A percentile compares a stretch with the other conserved stretches of the same genome.
Conservation (phyloP, 495 filamentous ascomycete species). For the Astrocystis sublimbata region DNA sequence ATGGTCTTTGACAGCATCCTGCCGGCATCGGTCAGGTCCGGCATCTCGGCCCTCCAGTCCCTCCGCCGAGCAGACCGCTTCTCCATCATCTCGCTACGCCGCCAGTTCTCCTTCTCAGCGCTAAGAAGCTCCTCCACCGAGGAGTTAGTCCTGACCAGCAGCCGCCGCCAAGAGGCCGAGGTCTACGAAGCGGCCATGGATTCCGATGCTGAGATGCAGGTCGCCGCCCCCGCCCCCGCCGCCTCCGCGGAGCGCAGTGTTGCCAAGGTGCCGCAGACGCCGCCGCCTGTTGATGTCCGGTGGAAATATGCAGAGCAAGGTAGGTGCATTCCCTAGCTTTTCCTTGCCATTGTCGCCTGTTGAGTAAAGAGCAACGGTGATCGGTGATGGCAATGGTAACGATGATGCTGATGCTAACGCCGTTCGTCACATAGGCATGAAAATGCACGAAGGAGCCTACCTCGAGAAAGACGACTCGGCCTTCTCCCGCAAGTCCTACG, state of each 20-base stretch:
- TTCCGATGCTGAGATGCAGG: conserved; percentile 15
- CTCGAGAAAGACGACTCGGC: conserved; percentile 30
- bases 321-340: conserved; percentile 15
- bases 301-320: conserved; percentile 38
- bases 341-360: too few species aligned
- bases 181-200: conserved; percentile 19
- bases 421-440: conserved; percentile 17
- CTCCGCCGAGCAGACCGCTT: conserved; percentile 28
- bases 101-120: background rate
- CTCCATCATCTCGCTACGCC: conserved; percentile 23
- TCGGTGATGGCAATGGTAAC: background rate
- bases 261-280: background rate
- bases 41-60: conserved; percentile 27
- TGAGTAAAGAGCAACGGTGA: too few species aligned
- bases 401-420: background rate
- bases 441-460: conserved; percentile 26
- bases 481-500: conserved; percentile 65
- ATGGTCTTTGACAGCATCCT: conserved; percentile 35
- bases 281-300: conserved; percentile 32
- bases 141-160: conserved; percentile 7
- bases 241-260: background rate
- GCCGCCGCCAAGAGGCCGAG: conserved; percentile 14
- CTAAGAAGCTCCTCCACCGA: background rate
- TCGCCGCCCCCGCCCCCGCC: too few species aligned
- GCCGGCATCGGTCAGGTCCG: conserved; percentile 31